Conservation (phyloP, 148 eudicot genomes). For the Chenopodium formosanum region DNA sequence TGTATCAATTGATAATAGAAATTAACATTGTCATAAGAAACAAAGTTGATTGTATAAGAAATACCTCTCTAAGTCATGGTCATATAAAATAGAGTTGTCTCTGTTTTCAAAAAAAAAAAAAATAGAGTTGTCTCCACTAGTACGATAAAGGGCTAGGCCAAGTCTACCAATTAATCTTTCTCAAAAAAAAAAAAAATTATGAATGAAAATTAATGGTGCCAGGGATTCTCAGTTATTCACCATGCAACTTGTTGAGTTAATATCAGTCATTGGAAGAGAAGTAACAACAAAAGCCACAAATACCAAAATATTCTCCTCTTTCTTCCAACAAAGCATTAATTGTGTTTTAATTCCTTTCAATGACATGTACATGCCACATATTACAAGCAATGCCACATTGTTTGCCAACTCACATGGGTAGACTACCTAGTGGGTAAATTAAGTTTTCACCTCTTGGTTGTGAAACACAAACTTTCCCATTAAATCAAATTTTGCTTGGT, state of each 20-base stretch:
- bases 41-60: neutral
- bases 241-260: slow-evolving; percentile 51
- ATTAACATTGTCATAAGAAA: neutral
- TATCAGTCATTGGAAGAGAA: neutral
- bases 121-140: slow-evolving; percentile 95
- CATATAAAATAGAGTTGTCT: slow-evolving; percentile 92
- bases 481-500: too few species aligned
- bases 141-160: slow-evolving; percentile 93
- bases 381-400: too few species aligned
- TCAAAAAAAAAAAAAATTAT: too few species aligned
- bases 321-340: too few species aligned
- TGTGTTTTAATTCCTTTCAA: too few species aligned
- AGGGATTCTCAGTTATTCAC: slow-evolving; percentile 94
- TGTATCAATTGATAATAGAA: neutral
- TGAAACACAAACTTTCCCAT: too few species aligned
- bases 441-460: too few species aligned
- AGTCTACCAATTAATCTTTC: slow-evolving; percentile 49
- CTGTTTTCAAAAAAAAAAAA: too few species aligned
- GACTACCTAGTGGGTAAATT: too few species aligned
- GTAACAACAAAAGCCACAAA: neutral
- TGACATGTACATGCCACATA: too few species aligned
- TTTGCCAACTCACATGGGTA: too few species aligned
- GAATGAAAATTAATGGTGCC: slow-evolving; percentile 60
- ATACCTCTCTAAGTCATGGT: slow-evolving; percentile 97
- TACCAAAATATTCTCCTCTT: neutral